Percentiles rank a stretch among this genome's conserved stretches.
Conservation (phyloP, 371 early-diverging fungal genomes). For the Lichtheimia ramosa region DNA sequence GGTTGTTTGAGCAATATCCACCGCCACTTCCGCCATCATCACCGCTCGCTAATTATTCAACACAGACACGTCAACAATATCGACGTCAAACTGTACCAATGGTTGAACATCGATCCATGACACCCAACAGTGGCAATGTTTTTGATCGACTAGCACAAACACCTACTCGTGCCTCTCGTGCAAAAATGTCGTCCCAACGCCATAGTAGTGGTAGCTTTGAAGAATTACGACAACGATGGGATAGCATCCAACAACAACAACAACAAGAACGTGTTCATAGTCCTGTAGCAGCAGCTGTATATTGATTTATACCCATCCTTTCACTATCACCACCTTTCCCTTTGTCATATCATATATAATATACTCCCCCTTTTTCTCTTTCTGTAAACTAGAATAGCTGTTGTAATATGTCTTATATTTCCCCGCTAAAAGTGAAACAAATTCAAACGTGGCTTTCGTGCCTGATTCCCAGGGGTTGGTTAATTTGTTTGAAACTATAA, state of each 20-base stretch:
- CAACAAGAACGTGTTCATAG: slow-evolving; percentile 4
- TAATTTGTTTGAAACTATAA: too few relatives aligned
- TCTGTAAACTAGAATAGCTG: not conserved
- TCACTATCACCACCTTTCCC: not conserved
- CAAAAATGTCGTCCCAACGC: slow-evolving; percentile 33
- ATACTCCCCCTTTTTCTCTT: not conserved
- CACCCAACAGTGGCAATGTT: slow-evolving; percentile 35
- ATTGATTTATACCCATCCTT: not conserved
- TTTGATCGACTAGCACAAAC: slow-evolving; percentile 47
- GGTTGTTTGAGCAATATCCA: slow-evolving; percentile 1
- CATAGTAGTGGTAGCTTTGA: slow-evolving; percentile 29
- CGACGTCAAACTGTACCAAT: slow-evolving; percentile 13
- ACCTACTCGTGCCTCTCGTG: slow-evolving; percentile 46
- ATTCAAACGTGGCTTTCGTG: too few relatives aligned
- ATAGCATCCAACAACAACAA: slow-evolving; percentile 4
- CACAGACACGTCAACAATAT: not conserved
- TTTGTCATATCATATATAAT: not conserved
- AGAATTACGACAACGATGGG: slow-evolving; percentile 22
- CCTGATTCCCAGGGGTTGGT: too few relatives aligned
- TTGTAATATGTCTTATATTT: too few relatives aligned
- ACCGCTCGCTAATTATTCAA: slow-evolving; percentile 17
- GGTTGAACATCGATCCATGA: slow-evolving; percentile 8
- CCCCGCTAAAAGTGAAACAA: too few relatives aligned
- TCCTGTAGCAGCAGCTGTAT: slow-evolving; percentile 3
- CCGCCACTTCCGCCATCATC: slow-evolving; percentile 23